These are phyloP conservation scores for Ophiostoma tasmaniense DNA, from an alignment of 2,329 filamentous ascomycete genomes.

Conservation along the genomic window DNA sequence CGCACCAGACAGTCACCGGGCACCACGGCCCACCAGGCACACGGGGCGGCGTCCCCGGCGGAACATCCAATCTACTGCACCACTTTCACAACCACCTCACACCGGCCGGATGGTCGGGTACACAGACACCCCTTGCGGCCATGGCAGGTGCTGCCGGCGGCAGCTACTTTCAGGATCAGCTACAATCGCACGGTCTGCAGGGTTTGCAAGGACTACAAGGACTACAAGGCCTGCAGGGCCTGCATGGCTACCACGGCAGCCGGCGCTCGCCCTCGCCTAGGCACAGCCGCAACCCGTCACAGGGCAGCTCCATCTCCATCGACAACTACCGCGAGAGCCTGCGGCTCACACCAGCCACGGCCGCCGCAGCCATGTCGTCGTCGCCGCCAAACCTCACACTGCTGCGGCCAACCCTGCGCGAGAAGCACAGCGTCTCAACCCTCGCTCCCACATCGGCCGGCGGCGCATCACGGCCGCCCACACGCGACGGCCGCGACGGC, in stretches of 20 bases:
- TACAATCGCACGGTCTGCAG: background rate
- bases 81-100: conserved; percentile 76
- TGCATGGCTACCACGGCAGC: background rate
- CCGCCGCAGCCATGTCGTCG: background rate
- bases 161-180: conserved; percentile 14
- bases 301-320: conserved; percentile 28
- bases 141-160: conserved; percentile 55
- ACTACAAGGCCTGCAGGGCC: background rate
- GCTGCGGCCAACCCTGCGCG: conserved; percentile 33
- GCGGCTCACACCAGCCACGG: conserved; percentile 3
- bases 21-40: conserved; percentile 31
- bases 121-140: conserved; percentile 70
- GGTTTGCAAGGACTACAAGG: background rate
- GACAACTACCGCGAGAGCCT: conserved; percentile 21
- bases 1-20: conserved; percentile 31
- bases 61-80: conserved; percentile 61
- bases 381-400: conserved; percentile 10
- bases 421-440: conserved; percentile 56
- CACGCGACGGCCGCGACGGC: conserved; percentile 38
- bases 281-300: conserved; percentile 26
- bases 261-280: conserved; percentile 13
- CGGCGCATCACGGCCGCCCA: conserved; percentile 45
- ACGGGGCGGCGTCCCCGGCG: conserved; percentile 54
- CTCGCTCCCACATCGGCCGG: conserved; percentile 45
- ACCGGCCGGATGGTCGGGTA: conserved; percentile 57